A percentile compares a stretch with the other conserved stretches of the same genome.
Conservation (phyloP, 331 rosid species). For the Cydonia oblonga region DNA sequence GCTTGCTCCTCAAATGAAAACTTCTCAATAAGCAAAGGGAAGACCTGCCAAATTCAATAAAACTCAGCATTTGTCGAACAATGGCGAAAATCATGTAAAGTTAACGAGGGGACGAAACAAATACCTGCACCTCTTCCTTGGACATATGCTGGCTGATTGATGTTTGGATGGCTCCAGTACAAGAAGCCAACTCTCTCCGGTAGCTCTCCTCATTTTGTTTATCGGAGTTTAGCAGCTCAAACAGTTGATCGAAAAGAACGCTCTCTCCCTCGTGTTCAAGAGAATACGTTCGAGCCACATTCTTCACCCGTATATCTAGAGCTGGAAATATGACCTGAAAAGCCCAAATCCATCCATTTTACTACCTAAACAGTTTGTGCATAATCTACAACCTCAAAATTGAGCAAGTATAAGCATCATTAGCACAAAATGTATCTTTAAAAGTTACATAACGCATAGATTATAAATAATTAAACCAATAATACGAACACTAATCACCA, state of each 20-base stretch:
- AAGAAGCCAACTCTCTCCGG: constrained; percentile 81
- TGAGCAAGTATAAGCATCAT: background rate
- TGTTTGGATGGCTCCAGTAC: constrained; percentile 74
- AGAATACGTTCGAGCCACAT: constrained; percentile 83
- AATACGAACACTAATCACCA: background rate
- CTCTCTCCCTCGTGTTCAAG: constrained; percentile 92
- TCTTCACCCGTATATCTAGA: constrained; percentile 88
- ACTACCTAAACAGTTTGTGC: background rate
- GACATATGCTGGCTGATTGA: constrained; percentile 92
- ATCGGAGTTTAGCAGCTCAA: constrained; percentile 58
- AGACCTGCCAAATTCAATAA: constrained; percentile 42
- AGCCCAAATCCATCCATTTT: background rate
- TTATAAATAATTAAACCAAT: background rate
- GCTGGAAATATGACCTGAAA: constrained; percentile 89
- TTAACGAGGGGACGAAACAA: background rate
- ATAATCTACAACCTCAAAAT: background rate
- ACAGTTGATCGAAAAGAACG: constrained; percentile 61
- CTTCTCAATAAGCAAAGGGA: constrained; percentile 87
- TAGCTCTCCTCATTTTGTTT: constrained; percentile 54
- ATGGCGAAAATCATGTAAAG: background rate
- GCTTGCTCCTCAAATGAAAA: constrained; percentile 86
- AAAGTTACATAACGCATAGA: background rate
- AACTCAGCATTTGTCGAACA: background rate
- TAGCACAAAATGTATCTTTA: background rate
- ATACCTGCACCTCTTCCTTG: constrained; percentile 93